These are phyloP conservation scores for Gloeophyllum trabeum DNA, from an alignment of 768 basidiomycete species.

Conservation along the genomic window DNA sequence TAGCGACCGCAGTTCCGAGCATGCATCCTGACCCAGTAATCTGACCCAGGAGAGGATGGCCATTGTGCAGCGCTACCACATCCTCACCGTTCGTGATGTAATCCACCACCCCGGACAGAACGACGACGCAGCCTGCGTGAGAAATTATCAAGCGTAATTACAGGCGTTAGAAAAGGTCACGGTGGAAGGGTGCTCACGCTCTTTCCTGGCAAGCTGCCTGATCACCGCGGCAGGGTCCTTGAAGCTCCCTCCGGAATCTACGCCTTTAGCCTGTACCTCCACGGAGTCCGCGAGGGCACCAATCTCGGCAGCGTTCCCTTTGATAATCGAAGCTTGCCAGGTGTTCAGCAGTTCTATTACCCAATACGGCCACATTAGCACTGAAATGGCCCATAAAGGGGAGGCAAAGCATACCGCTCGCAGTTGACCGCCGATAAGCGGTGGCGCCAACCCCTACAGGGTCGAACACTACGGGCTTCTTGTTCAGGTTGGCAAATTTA, in stretches of 20 bases:
- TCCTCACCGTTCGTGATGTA: conserved; percentile 74
- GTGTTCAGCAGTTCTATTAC: conserved; percentile 49
- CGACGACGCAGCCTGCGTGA: conserved; percentile 63
- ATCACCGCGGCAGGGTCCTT: conserved; percentile 65
- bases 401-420: conserved; percentile 30
- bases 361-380: not conserved
- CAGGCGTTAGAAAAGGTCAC: too few relatives aligned
- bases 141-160: not conserved
- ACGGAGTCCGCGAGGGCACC: conserved; percentile 63
- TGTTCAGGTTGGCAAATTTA: conserved; percentile 47
- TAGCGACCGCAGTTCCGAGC: conserved; percentile 64
- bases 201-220: conserved; percentile 52
- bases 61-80: conserved; percentile 66
- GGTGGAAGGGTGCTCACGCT: conserved; percentile 38
- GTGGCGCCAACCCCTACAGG: conserved; percentile 90
- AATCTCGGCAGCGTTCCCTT: conserved; percentile 89
- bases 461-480: conserved; percentile 79
- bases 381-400: not conserved
- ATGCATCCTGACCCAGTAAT: conserved; percentile 93
- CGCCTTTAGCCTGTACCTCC: conserved; percentile 74
- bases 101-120: conserved; percentile 70
- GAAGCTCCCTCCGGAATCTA: conserved; percentile 77
- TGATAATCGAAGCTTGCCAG: conserved; percentile 88
- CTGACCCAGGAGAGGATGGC: conserved; percentile 55
- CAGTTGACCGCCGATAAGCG: conserved; percentile 47